These are phyloP conservation scores for Cercospora janseana DNA, from an alignment of 2,329 filamentous ascomycete species.

Conservation along the genomic window DNA sequence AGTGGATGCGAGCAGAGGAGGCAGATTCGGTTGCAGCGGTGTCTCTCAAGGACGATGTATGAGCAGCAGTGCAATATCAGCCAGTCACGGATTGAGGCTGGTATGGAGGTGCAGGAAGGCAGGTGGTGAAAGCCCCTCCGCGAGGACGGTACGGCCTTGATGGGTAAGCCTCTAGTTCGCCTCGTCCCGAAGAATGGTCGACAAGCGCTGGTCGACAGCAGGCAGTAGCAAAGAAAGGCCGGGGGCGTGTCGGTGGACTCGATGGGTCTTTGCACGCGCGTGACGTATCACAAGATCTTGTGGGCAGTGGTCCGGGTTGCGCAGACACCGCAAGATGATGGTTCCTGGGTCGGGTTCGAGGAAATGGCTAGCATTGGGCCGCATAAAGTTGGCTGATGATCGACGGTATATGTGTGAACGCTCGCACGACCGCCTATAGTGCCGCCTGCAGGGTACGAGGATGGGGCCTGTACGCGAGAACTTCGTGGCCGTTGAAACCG, in stretches of 20 bases:
- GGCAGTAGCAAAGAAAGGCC: constrained; percentile 10
- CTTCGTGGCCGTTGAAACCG: constrained; percentile 25
- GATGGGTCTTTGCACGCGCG: constrained; percentile 17
- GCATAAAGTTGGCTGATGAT: constrained; percentile 27
- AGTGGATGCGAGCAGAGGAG: not conserved
- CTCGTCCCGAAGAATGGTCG: constrained; percentile 16
- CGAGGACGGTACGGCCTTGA: constrained; percentile 18
- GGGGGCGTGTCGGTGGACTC: constrained; percentile 19
- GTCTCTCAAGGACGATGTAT: not conserved
- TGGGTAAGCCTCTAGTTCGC: constrained; percentile 16
- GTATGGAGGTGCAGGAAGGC: constrained; percentile 3
- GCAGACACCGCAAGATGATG: constrained; percentile 6
- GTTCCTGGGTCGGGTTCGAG: constrained; percentile 19
- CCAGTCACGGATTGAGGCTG: not conserved
- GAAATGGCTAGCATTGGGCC: constrained; percentile 17
- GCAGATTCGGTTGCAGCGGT: not conserved
- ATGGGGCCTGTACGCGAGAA: constrained; percentile 30
- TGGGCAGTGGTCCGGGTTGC: constrained; percentile 15
- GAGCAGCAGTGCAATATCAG: not conserved
- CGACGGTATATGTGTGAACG: constrained; percentile 26
- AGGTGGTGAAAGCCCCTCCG: constrained; percentile 10
- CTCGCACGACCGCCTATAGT: constrained; percentile 23
- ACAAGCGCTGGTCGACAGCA: constrained; percentile 8
- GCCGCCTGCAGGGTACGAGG: constrained; percentile 24
- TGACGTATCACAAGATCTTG: constrained; percentile 22